Evolutionary conservation across 2,329 filamentous ascomycete genomes (phyloP).

Genomic region (Corniculantispora saksenae): DNA sequence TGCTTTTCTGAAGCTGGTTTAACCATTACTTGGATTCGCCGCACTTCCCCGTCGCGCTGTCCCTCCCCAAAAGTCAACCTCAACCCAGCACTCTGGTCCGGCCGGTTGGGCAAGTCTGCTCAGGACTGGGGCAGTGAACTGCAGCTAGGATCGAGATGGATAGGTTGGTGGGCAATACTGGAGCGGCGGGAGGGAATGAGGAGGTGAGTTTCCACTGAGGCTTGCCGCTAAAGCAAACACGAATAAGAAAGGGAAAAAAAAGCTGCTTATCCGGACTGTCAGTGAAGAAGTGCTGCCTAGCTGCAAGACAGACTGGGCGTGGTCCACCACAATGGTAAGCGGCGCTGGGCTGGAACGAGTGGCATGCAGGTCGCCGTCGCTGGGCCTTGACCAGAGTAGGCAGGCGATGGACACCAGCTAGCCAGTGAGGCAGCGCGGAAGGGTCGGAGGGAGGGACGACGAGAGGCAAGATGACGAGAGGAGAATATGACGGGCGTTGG

Average conservation of each 20-base stretch:
- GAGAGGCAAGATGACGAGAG: not conserved
- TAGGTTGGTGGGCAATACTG: not conserved
- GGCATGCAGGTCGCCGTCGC: not conserved
- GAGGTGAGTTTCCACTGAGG: slow-evolving; percentile 4
- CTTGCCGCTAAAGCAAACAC: not conserved
- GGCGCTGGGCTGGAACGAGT: not conserved
- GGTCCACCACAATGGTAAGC: not conserved
- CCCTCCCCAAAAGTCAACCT: not conserved
- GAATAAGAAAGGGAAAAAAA: not conserved
- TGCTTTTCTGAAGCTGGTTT: not conserved
- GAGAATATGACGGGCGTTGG: slow-evolving; percentile 1
- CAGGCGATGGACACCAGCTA: not conserved
- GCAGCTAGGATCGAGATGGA: slow-evolving; percentile 13
- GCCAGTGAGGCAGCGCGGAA: not conserved
- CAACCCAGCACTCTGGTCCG: slow-evolving; percentile 4
- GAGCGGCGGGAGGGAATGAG: not conserved
- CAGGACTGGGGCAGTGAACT: not conserved
- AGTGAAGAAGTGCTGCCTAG: not conserved
- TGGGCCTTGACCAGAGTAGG: not conserved
- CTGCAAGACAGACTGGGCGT: not conserved
- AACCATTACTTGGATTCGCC: not conserved
- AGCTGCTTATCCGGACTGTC: not conserved
- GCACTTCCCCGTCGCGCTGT: not conserved
- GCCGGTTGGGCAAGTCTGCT: not conserved
- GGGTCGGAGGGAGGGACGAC: not conserved